These are phyloP conservation scores for Populus nigra DNA, from an alignment of 345 rosid species.

Conservation along the genomic window DNA sequence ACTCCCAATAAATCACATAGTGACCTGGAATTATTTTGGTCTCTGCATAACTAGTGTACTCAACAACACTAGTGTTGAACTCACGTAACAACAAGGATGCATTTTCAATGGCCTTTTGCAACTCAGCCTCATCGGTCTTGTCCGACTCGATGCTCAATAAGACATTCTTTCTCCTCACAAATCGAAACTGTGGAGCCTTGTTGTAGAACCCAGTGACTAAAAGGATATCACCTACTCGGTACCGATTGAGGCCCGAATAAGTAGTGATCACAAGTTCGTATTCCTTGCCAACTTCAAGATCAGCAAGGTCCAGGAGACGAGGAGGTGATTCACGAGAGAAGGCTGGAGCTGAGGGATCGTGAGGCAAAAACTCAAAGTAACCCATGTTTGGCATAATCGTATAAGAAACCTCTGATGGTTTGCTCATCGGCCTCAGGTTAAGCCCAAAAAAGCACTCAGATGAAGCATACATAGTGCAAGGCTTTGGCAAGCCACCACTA, in stretches of 20 bases:
- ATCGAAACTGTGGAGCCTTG: slow-evolving; percentile 86
- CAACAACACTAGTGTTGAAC: slow-evolving; percentile 66
- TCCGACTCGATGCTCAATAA: slow-evolving; percentile 84
- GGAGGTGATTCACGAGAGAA: slow-evolving; percentile 36
- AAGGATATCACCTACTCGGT: slow-evolving; percentile 93
- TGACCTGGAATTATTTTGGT: slow-evolving; percentile 85
- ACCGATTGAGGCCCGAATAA: slow-evolving; percentile 75
- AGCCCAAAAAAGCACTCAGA: slow-evolving; percentile 94
- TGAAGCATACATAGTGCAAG: slow-evolving; percentile 96
- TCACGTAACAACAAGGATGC: slow-evolving; percentile 51
- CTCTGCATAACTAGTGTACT: slow-evolving; percentile 87
- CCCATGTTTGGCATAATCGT: slow-evolving; percentile 97
- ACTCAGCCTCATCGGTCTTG: slow-evolving; percentile 91
- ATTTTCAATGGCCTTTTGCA: slow-evolving; percentile 71
- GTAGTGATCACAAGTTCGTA: slow-evolving; percentile 91
- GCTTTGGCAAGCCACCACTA: slow-evolving; percentile 73
- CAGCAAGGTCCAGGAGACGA: slow-evolving; percentile 60
- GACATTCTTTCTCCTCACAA: slow-evolving; percentile 80
- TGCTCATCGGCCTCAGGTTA: slow-evolving; percentile 80
- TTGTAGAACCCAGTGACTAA: slow-evolving; percentile 89
- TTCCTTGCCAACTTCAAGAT: slow-evolving; percentile 79
- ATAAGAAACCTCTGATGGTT: slow-evolving; percentile 81
- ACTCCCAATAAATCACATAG: slow-evolving; percentile 87
- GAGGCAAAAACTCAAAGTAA: slow-evolving; percentile 86
- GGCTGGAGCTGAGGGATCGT: slow-evolving; percentile 33